These are phyloP conservation scores for Anthostomella pinea DNA, from an alignment of 2,329 filamentous ascomycete species.

Conservation along the genomic window DNA sequence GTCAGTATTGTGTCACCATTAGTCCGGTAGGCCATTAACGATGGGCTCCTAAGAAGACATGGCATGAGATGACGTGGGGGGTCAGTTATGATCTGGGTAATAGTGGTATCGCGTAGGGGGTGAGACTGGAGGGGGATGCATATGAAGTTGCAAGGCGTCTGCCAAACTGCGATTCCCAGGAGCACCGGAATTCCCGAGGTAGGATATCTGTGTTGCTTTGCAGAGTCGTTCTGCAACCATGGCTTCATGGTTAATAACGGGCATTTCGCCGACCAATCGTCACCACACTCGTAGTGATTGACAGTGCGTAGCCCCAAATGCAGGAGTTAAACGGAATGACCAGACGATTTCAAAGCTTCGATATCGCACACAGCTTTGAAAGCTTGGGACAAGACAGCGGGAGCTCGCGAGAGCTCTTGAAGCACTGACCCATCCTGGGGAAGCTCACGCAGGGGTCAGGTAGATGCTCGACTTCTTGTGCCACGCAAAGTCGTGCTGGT, in stretches of 20 bases:
- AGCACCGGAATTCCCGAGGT: too few relatives aligned
- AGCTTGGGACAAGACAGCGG: conserved; percentile 12
- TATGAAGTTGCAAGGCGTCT: conserved; percentile 14
- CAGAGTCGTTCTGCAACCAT: conserved; percentile 13
- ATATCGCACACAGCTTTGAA: conserved; percentile 9
- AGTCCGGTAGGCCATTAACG: conserved; percentile 19
- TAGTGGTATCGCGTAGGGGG: conserved; percentile 10
- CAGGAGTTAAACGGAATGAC: conserved; percentile 13
- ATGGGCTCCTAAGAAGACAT: conserved; percentile 20
- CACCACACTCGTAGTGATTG: conserved; percentile 16
- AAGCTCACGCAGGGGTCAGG: too few relatives aligned
- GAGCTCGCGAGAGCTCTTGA: conserved; percentile 18
- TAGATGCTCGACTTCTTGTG: too few relatives aligned
- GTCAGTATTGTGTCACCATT: conserved; percentile 28
- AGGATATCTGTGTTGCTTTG: conserved; percentile 14
- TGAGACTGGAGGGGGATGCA: conserved; percentile 14
- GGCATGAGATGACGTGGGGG: conserved; percentile 26
- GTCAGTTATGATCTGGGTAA: conserved; percentile 22
- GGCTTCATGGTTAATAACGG: conserved; percentile 14
- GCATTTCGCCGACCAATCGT: conserved; percentile 11
- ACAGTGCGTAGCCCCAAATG: conserved; percentile 14
- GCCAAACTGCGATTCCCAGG: conserved; percentile 9
- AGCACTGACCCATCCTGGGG: too few relatives aligned
- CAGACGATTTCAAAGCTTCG: conserved; percentile 15
- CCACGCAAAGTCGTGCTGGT: too few relatives aligned